Base-by-base conservation (phyloP, 495 filamentous ascomycete species). In the Neurospora sp. region DNA sequence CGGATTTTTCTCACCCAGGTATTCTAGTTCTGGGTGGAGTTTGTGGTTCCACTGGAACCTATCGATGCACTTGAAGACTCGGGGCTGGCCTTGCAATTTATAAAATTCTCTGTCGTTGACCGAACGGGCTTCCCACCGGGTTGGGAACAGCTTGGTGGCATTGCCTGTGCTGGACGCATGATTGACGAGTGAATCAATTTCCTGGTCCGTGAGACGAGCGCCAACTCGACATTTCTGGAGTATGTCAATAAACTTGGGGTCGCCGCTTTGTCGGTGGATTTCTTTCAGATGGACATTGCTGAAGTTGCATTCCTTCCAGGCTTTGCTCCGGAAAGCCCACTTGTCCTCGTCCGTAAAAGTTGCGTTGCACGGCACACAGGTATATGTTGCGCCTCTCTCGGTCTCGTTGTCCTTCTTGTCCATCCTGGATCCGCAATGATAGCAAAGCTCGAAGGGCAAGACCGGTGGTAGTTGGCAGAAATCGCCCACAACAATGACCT, bases 401-500 rank as follows among this genome's bases (percentile, higher is more conserved):
- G 5, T n/a, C 12, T n/a, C 27, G 89, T 90, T 3, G 12, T 14
- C 83, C 89, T 92, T 8, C 10, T 54, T 31, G 16, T 75, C 39
- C 2, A 14, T 11, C 88, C 92, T 76, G 89, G 91, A 77, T 87
- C 89, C 73, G 89, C 95, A 83, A 88, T 87, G 71, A 90, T 97
- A 39, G 89, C 91, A 85, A 92, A 96, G 76, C 88, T 93, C 37
- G 88, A 86, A 87, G 7, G 96, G 94, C 35, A 92, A 93, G 12
- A 99, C 94, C 0, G 95, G 95, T 0, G 96, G 94, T 18, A 99
- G 81, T 78, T 99, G 96, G 79, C 96, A 98, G 80, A 98, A 99
- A 81, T 99, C 96, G 0, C 96, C 96, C 0, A 95, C 98, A 37
- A 98, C 91, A 39, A 99, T 88, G 40, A 99, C 85, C 78, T 98